These are phyloP conservation scores for Polytrichum formosum DNA, from an alignment of 225 moss, liverwort and hornwort species.

Conservation along the genomic window DNA sequence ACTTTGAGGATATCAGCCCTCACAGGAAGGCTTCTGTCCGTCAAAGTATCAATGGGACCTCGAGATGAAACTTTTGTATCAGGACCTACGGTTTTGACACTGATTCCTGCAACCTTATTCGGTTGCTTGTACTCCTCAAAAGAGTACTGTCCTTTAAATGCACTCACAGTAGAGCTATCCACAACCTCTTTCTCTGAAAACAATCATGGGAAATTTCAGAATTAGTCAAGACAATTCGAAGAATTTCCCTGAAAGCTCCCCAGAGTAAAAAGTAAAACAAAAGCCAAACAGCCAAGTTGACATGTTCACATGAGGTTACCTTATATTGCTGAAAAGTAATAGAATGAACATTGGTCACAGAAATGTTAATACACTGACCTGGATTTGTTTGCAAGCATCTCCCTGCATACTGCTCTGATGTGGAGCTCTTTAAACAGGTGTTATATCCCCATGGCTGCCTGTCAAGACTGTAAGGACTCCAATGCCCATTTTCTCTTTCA, in stretches of 20 bases:
- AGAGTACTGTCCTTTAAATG: constrained; percentile 28
- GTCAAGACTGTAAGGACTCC: constrained; percentile 26
- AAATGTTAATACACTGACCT: constrained; percentile 30
- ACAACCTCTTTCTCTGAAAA: constrained; percentile 36
- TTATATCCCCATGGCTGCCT: constrained; percentile 39
- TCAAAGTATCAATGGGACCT: constrained; percentile 14
- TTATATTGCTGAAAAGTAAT: neutral
- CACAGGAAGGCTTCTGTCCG: constrained; percentile 7
- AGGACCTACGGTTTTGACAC: too few relatives aligned
- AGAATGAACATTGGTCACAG: neutral
- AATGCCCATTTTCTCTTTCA: constrained; percentile 26
- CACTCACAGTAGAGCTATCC: constrained; percentile 30
- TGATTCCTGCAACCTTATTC: constrained; percentile 9
- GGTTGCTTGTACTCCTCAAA: constrained; percentile 18
- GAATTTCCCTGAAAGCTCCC: too few relatives aligned
- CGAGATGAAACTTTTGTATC: constrained; percentile 9
- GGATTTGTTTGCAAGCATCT: constrained; percentile 43
- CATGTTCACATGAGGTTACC: neutral
- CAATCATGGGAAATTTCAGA: neutral
- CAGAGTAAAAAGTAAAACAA: too few relatives aligned
- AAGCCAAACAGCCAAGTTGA: neutral
- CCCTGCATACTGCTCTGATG: constrained; percentile 28
- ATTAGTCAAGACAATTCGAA: too few relatives aligned
- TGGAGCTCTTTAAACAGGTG: constrained; percentile 17
- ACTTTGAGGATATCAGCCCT: constrained; percentile 17